Evolutionary conservation across 306 rosid genomes (phyloP), one percentile per base, ranked within the genome.

Genomic region (Begonia fuchsioides): DNA sequence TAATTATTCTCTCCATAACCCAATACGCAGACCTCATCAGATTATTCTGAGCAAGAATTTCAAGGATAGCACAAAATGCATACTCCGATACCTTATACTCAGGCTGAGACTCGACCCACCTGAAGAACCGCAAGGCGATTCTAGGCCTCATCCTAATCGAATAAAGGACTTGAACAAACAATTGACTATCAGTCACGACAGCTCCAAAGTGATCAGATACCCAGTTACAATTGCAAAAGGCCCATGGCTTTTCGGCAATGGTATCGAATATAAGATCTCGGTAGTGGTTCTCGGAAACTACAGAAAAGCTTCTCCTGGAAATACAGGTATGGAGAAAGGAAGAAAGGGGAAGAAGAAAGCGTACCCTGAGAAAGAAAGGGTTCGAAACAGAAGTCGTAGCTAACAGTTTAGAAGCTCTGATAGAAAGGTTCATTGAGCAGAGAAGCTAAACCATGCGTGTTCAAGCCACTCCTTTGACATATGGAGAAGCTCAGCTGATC

Each of bases 391-490:
- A 46, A 15, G 62, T n/a, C 38, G 63, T 43, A 50, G 58, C 55
- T 17, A 74, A 60, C 40, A 76, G 68, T 68, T 70, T 72, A 13
- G 82, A 77, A 69, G 87, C 72, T 70, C 79, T 67, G 39, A 66
- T 14, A 71, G 76, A 71, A 77, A 73, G 81, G 87, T 60, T 64
- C 96, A 87, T 87, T 71, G 86, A 75, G 68, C 17, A 63, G 63
- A 57, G 59, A 53, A 53, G 39, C 59, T 49, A 54, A 18, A 41
- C 55, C 44, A 40, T 44, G n/a, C 17, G 47, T 52, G 60, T 26
- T 26, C 35, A 0, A 26, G 8, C 35, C 35, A 26, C 8, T 26
- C 35, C 35, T n/a, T n/a, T 26, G 35, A 26, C 35, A 26, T 26
- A 26, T 26, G 35, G 35, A 26, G 35, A 26, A 26, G 35, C 35